phyloP scores from a whole-genome alignment of 257 asterid species.

The Misopates orontium region DNA sequence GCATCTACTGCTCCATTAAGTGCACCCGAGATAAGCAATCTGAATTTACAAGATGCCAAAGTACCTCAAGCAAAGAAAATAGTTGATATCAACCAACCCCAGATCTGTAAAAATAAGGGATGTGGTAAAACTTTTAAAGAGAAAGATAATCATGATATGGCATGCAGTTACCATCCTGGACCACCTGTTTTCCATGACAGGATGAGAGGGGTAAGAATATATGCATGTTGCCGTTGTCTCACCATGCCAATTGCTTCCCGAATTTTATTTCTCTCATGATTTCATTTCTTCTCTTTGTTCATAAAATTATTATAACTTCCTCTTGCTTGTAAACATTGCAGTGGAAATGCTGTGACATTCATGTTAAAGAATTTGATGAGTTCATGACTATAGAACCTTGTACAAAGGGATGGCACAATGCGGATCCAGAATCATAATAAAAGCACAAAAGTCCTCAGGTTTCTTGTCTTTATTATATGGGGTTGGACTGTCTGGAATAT shows the following conservation, averaged over 20 bases:
- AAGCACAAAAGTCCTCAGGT: too few species aligned
- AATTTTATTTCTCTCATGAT: too few species aligned
- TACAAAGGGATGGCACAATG: slow-evolving; percentile 87
- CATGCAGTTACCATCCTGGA: slow-evolving; percentile 92
- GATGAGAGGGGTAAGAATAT: slow-evolving; percentile 77
- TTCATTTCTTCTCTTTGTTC: slow-evolving; percentile 12
- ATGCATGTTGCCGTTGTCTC: not conserved
- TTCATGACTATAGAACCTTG: slow-evolving; percentile 84
- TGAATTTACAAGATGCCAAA: slow-evolving; percentile 35
- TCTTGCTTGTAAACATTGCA: slow-evolving; percentile 33
- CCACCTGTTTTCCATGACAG: slow-evolving; percentile 90
- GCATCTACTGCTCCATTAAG: slow-evolving; percentile 24
- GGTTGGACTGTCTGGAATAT: too few species aligned
- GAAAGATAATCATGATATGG: slow-evolving; percentile 79
- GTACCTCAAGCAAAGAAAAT: slow-evolving; percentile 56
- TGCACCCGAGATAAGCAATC: slow-evolving; percentile 32
- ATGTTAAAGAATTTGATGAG: slow-evolving; percentile 86
- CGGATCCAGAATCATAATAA: slow-evolving; percentile 33
- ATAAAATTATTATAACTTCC: slow-evolving; percentile 1
- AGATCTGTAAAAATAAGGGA: slow-evolving; percentile 74
- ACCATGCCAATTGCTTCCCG: not conserved
- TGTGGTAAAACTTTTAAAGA: slow-evolving; percentile 78
- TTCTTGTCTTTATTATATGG: too few species aligned
- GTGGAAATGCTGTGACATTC: slow-evolving; percentile 97
- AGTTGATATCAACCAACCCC: slow-evolving; percentile 71